Evolutionary conservation across 306 rosid genomes (phyloP), one percentile per base, ranked within the genome.

Genomic region (Citrullus amarus): DNA sequence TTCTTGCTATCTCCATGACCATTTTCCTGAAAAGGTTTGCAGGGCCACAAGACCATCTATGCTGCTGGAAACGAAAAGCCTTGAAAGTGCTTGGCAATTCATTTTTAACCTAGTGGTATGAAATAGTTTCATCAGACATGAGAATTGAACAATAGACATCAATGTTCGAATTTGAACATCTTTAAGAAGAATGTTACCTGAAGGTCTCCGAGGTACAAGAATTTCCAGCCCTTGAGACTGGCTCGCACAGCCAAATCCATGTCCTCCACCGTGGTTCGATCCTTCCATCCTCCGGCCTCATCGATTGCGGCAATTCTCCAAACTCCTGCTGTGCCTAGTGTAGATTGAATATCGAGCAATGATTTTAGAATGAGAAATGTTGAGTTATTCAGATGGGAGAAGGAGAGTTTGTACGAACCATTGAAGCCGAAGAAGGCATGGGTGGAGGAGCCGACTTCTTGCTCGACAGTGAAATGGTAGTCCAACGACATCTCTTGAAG

Each of bases 401-500:
- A 18, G n/a, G 8, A n/a, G 13, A 43, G 34, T 41, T 68, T 12
- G 55, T n/a, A 43, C 75, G 2, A 43, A 93, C 96, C 97, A 13
- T 93, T 93, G 83, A 91, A 93, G 20, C 97, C 97, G 67, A 91
- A 93, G 80, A 93, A 93, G 62, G 96, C 91, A 30, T 90, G 81
- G 30, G 97, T 89, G 81, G 91, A 84, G 72, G 97, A 93, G 18
- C 97, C 97, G 38, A 90, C 97, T 93, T 93, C 93, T 79, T 93
- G 97, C 82, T 92, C 97, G 9, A 93, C 96, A 0, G 96, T 91
- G 61, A 93, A 93, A 89, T 93, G 98, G 87, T 91, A 93, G 84
- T 93, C 96, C 84, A 93, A 66, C 13, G 98, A 93, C 98, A 93
- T 93, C 84, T 93, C 98, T 89, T 93, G 98, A 90, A 93, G 88